A percentile compares a stretch with the other conserved stretches of the same genome.
Evolutionary conservation across 2,329 filamentous ascomycete species (phyloP).

Genomic region (Pseudogymnoascus sp.): DNA sequence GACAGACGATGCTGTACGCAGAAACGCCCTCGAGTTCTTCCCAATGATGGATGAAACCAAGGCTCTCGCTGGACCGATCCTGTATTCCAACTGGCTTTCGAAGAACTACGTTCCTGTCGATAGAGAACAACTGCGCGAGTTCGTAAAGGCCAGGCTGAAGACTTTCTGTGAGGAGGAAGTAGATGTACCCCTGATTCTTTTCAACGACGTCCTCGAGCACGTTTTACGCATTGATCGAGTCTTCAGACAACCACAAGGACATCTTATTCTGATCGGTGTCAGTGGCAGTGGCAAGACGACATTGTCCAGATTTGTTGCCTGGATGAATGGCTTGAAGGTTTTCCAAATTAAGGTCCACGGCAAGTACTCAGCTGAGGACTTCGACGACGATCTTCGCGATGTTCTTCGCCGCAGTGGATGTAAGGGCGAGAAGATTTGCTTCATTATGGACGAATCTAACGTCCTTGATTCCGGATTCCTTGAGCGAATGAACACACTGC

Average conservation of each 20-base stretch:
- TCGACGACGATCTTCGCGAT: constrained; percentile 92
- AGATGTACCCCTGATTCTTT: constrained; percentile 95
- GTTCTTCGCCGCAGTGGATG: constrained; percentile 90
- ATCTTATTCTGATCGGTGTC: constrained; percentile 96
- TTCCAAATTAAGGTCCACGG: constrained; percentile 99
- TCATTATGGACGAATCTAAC: constrained; percentile 99
- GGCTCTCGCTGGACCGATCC: constrained; percentile 83
- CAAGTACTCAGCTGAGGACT: constrained; percentile 96
- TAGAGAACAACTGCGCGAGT: constrained; percentile 88
- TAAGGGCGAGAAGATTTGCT: constrained; percentile 99
- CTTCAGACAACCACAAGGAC: constrained; percentile 95
- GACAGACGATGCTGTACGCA: constrained; percentile 82
- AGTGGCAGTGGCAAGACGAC: constrained; percentile 99
- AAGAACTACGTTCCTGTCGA: constrained; percentile 98
- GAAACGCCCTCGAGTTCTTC: constrained; percentile 86
- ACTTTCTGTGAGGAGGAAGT: constrained; percentile 99
- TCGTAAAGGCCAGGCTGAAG: constrained; percentile 92
- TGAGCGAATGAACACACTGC: constrained; percentile 96
- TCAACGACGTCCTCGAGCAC: constrained; percentile 98
- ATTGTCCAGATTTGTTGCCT: constrained; percentile 92
- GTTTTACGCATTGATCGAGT: constrained; percentile 97
- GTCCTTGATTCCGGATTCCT: constrained; percentile 97
- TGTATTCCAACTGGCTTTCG: constrained; percentile 99
- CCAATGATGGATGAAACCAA: constrained; percentile 88
- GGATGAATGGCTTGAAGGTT: constrained; percentile 99